Evolutionary conservation across 164 flowering plant genomes (phyloP).

Genomic region (Vitis rupestris): DNA sequence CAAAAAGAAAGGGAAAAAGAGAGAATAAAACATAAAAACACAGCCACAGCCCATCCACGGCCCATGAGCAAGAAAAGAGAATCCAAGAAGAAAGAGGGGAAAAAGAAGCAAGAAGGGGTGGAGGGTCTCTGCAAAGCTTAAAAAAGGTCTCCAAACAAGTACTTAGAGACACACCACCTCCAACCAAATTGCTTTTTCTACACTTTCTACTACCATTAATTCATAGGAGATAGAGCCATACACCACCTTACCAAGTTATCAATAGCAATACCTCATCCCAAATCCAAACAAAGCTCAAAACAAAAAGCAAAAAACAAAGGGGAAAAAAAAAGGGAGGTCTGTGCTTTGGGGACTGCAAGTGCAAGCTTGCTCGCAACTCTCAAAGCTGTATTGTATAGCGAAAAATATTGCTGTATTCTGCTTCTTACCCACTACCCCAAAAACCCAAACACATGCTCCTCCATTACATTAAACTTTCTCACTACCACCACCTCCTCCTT

Average conservation of each 20-base stretch:
- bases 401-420: constrained; percentile 23
- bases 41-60: constrained; percentile 6
- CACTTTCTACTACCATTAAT: constrained; percentile 11
- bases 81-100: constrained; percentile 21
- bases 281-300: constrained; percentile 25
- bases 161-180: constrained; percentile 29
- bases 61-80: constrained; percentile 20
- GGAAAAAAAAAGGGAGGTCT: background rate
- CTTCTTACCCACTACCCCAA: constrained; percentile 19
- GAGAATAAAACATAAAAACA: constrained; percentile 5
- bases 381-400: constrained; percentile 24
- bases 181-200: constrained; percentile 28
- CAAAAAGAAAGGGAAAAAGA: background rate
- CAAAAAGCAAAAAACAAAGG: constrained; percentile 23
- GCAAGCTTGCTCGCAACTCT: constrained; percentile 40
- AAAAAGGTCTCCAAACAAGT: constrained; percentile 21
- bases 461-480: constrained; percentile 9
- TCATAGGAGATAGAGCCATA: constrained; percentile 21
- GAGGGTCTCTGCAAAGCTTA: constrained; percentile 8
- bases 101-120: constrained; percentile 4
- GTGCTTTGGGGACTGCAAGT: constrained; percentile 46
- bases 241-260: constrained; percentile 11
- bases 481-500: constrained; percentile 21
- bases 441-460: constrained; percentile 31
- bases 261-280: constrained; percentile 1